Percentiles rank a stretch among this genome's conserved stretches.
Conservation (phyloP, 2,329 filamentous ascomycete genomes). For the Aspergillus fumigatiaffinis region DNA sequence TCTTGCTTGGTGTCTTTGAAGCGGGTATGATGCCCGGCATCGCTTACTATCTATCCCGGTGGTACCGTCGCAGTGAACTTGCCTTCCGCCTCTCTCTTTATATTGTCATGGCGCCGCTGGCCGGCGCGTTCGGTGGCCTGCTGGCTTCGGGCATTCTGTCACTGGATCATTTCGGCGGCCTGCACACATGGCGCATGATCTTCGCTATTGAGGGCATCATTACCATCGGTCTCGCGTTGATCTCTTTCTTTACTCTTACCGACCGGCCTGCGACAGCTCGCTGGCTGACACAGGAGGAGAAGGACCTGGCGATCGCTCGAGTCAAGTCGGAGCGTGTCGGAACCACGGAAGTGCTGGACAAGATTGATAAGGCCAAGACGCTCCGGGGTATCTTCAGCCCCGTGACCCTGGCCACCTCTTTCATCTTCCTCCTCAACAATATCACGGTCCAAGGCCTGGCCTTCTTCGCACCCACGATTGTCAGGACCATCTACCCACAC, state of each 20-base stretch:
- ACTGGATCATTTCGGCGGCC: slow-evolving; percentile 54
- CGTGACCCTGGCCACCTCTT: slow-evolving; percentile 53
- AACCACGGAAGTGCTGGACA: slow-evolving; percentile 60
- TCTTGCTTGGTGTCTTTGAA: slow-evolving; percentile 66
- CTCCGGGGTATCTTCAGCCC: slow-evolving; percentile 62
- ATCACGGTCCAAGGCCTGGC: slow-evolving; percentile 68
- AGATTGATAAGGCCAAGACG: slow-evolving; percentile 57
- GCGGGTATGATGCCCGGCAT: slow-evolving; percentile 71
- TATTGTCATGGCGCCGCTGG: slow-evolving; percentile 66
- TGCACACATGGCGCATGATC: slow-evolving; percentile 65
- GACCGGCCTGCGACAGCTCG: slow-evolving; percentile 64
- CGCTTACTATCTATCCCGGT: slow-evolving; percentile 68
- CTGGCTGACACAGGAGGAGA: slow-evolving; percentile 64
- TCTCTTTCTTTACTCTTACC: slow-evolving; percentile 62
- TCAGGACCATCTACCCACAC: slow-evolving; percentile 62
- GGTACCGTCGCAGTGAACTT: slow-evolving; percentile 67
- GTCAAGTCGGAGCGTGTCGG: slow-evolving; percentile 66
- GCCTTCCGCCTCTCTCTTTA: slow-evolving; percentile 65
- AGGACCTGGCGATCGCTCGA: slow-evolving; percentile 61
- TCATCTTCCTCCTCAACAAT: slow-evolving; percentile 63
- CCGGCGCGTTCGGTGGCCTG: slow-evolving; percentile 67
- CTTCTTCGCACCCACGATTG: slow-evolving; percentile 69
- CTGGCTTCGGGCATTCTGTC: slow-evolving; percentile 61
- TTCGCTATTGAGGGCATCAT: slow-evolving; percentile 69
- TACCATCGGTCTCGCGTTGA: slow-evolving; percentile 53